phyloP scores from a whole-genome alignment of 2,329 filamentous ascomycete genomes.

The Dothidotthia symphoricarpi region DNA sequence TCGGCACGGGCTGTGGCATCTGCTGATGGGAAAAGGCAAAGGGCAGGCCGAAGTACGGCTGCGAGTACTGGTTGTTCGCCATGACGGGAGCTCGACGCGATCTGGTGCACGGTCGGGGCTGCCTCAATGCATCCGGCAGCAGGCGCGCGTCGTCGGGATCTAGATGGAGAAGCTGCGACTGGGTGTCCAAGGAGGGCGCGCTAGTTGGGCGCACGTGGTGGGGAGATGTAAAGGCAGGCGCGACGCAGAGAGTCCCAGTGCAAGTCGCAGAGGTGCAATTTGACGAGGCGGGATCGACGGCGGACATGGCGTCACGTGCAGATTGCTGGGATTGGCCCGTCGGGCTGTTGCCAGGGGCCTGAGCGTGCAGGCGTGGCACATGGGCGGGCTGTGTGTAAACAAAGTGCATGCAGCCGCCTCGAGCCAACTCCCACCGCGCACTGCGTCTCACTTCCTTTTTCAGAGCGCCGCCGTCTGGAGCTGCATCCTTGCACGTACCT shows the following conservation, averaged over 20 bases:
- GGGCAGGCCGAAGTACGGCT: slow-evolving; percentile 25
- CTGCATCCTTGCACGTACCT: slow-evolving; percentile 32
- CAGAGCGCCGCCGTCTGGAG: not conserved
- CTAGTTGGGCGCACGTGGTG: not conserved
- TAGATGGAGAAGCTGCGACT: not conserved
- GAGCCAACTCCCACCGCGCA: too few species aligned
- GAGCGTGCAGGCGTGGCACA: not conserved
- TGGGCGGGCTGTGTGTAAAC: slow-evolving; percentile 8
- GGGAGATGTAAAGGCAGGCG: not conserved
- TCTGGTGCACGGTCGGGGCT: slow-evolving; percentile 11
- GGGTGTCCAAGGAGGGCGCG: not conserved
- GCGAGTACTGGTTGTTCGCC: slow-evolving; percentile 33
- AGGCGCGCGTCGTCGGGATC: not conserved
- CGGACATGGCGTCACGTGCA: slow-evolving; percentile 7
- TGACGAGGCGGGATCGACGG: slow-evolving; percentile 2
- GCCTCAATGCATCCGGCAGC: slow-evolving; percentile 15
- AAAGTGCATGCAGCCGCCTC: slow-evolving; percentile 2
- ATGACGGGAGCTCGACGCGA: slow-evolving; percentile 23
- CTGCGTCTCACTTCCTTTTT: too few species aligned
- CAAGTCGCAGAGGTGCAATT: slow-evolving; percentile 3
- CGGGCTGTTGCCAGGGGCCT: slow-evolving; percentile 5
- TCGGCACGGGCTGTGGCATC: slow-evolving; percentile 4
- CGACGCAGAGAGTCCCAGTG: not conserved
- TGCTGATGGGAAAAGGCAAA: slow-evolving; percentile 21
- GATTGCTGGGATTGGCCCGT: not conserved